phyloP scores from a whole-genome alignment of 371 early-diverging fungal genomes.

The Mucor sp. region DNA sequence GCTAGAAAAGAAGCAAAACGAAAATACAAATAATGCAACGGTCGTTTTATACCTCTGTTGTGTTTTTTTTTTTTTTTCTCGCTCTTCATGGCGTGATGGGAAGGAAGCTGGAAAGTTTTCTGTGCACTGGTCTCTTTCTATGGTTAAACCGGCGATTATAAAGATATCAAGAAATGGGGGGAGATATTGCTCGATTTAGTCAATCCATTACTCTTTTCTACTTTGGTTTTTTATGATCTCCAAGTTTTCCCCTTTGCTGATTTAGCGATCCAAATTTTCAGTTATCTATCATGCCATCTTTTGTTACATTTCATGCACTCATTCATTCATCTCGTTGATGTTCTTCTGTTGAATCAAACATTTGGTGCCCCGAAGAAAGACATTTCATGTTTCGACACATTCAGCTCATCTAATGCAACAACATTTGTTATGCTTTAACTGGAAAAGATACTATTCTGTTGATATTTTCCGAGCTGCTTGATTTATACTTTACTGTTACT shows the following conservation, averaged over 20 bases:
- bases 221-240: neutral
- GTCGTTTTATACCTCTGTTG: neutral
- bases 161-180: neutral
- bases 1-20: slow-evolving; percentile 13
- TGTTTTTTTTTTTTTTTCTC: neutral
- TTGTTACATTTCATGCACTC: neutral
- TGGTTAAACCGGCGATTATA: neutral
- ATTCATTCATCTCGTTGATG: neutral
- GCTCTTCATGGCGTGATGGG: slow-evolving; percentile 6
- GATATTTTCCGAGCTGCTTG: neutral
- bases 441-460: neutral
- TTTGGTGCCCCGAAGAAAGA: neutral
- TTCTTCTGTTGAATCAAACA: neutral
- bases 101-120: slow-evolving; percentile 10
- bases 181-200: neutral
- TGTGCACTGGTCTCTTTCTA: slow-evolving; percentile 9
- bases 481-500: neutral
- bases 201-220: neutral
- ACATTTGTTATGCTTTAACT: neutral
- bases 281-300: slow-evolving; percentile 1
- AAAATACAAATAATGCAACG: slow-evolving; percentile 1
- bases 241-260: neutral
- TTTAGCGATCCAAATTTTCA: neutral
- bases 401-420: neutral
- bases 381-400: neutral